These are phyloP conservation scores for Trypanosoma boissoni DNA, from an alignment of 208 protist species.

Conservation along the genomic window DNA sequence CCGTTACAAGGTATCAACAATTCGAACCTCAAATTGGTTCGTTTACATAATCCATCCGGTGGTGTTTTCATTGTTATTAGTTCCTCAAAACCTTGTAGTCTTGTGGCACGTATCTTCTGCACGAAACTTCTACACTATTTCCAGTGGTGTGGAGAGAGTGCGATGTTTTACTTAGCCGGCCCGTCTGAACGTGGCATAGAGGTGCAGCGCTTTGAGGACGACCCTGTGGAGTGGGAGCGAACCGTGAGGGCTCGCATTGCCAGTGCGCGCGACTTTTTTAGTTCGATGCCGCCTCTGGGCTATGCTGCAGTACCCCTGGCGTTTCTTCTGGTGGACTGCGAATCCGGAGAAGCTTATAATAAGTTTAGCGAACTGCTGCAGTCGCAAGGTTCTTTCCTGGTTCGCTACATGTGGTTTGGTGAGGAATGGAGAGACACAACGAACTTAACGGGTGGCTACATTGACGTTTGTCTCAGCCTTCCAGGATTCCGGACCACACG, in stretches of 20 bases:
- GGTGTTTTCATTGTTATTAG: conserved; percentile 64
- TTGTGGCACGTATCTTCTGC: conserved; percentile 70
- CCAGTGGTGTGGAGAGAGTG: conserved; percentile 61
- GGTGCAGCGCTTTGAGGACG: conserved; percentile 33
- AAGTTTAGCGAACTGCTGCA: conserved; percentile 38
- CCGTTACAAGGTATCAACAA: neutral
- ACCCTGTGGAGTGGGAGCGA: conserved; percentile 32
- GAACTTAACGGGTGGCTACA: conserved; percentile 24
- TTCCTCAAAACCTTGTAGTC: conserved; percentile 38
- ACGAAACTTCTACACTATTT: conserved; percentile 59
- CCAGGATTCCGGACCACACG: conserved; percentile 39
- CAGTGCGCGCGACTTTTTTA: conserved; percentile 41
- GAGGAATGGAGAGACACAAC: conserved; percentile 41
- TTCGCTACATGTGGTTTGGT: conserved; percentile 62
- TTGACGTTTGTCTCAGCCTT: conserved; percentile 49
- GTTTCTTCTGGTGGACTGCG: conserved; percentile 56
- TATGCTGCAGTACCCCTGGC: conserved; percentile 49
- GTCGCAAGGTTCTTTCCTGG: conserved; percentile 30
- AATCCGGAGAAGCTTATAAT: conserved; percentile 27
- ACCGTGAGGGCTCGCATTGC: conserved; percentile 31
- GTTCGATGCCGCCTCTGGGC: conserved; percentile 47
- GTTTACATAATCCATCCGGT: conserved; percentile 36
- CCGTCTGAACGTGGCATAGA: conserved; percentile 26
- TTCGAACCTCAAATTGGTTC: conserved; percentile 2
- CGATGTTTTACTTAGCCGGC: conserved; percentile 46